Evolutionary conservation across 2,329 filamentous ascomycete genomes (phyloP).

Genomic region (Camptophora hylomeconis): DNA sequence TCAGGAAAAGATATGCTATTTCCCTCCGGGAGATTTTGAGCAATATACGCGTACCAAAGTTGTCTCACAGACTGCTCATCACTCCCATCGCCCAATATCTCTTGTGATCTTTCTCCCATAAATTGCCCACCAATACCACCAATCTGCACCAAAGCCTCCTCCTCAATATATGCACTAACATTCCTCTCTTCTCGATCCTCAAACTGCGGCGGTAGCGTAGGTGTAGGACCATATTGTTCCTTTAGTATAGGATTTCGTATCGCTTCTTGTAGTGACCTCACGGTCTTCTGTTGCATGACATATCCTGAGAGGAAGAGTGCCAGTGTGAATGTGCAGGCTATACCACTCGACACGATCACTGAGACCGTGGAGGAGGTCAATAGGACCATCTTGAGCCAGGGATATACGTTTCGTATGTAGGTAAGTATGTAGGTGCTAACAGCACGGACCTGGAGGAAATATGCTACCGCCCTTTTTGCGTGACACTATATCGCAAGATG

Average conservation of each 20-base stretch:
- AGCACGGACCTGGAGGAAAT: no score
- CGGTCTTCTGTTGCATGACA: conserved; percentile 72
- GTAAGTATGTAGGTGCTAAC: no score
- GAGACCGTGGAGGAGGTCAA: conserved; percentile 32
- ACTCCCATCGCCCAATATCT: background rate
- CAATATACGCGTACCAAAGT: conserved; percentile 2
- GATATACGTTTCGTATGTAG: no score
- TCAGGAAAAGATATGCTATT: no score
- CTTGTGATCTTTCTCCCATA: background rate
- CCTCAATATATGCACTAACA: conserved; percentile 4
- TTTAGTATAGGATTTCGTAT: conserved; percentile 41
- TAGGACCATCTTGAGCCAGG: conserved; percentile 37
- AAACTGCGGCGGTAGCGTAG: conserved; percentile 15
- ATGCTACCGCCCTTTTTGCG: no score
- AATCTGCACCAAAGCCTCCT: conserved; percentile 1
- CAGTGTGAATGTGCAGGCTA: conserved; percentile 62
- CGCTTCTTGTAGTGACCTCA: conserved; percentile 61
- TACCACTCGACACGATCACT: conserved; percentile 28
- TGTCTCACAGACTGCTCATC: background rate
- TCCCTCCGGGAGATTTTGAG: no score
- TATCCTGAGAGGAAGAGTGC: conserved; percentile 83
- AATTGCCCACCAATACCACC: conserved; percentile 2
- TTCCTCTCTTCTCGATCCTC: conserved; percentile 10
- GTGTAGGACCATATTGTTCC: conserved; percentile 22
- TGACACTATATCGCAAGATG: no score